Conservation (phyloP, 2,329 filamentous ascomycete genomes). For the Colletotrichum siamense region DNA sequence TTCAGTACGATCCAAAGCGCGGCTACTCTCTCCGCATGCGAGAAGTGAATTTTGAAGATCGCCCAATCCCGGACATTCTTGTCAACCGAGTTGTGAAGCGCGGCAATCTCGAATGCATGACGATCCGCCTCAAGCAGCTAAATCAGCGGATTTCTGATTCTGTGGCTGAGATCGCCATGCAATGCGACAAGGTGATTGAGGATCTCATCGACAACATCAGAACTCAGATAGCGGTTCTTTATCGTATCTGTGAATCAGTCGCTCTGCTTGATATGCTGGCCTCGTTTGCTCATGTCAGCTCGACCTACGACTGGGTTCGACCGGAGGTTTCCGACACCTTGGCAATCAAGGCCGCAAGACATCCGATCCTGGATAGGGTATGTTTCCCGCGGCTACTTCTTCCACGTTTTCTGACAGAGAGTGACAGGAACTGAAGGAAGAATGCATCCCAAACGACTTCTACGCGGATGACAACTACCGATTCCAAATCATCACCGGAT, state of each 20-base stretch:
- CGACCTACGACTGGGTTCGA: conserved; percentile 62
- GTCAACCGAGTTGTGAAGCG: conserved; percentile 78
- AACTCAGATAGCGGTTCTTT: conserved; percentile 73
- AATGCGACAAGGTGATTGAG: conserved; percentile 81
- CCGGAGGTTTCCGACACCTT: conserved; percentile 73
- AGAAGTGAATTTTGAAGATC: conserved; percentile 65
- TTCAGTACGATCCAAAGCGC: conserved; percentile 79
- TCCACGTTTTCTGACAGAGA: neutral
- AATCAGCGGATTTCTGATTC: conserved; percentile 81
- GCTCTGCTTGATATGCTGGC: conserved; percentile 86
- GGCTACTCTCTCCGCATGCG: conserved; percentile 80
- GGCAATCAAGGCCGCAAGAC: conserved; percentile 75
- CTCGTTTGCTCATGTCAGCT: conserved; percentile 77
- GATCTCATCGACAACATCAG: conserved; percentile 76
- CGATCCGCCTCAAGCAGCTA: conserved; percentile 80
- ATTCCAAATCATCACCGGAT: conserved; percentile 93
- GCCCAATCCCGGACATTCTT: conserved; percentile 68
- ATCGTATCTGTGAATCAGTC: conserved; percentile 85
- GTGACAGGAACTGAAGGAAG: conserved; percentile 37
- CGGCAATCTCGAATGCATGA: conserved; percentile 85
- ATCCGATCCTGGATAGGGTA: conserved; percentile 79
- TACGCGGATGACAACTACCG: conserved; percentile 81
- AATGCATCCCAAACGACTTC: conserved; percentile 88
- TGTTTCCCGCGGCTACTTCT: neutral
- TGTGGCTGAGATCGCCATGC: conserved; percentile 81